Evolutionary conservation across 352 stramenopile species (phyloP).

Genomic region (Phytophthora pisi): DNA sequence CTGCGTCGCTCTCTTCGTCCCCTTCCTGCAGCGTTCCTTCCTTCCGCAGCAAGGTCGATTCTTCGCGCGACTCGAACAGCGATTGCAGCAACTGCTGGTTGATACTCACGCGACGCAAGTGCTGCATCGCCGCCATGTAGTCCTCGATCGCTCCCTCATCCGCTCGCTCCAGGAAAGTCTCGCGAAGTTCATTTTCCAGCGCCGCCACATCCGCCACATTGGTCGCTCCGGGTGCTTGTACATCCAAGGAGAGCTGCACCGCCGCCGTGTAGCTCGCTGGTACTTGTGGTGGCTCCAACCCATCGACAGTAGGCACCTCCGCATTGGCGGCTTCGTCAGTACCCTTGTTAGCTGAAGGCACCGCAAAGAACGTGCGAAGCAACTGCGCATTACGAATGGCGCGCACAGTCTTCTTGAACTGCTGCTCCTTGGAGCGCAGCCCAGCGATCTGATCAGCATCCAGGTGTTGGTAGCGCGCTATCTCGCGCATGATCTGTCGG

Average conservation of each 20-base stretch:
- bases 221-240: conserved; percentile 1
- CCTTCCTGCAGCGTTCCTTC: conserved; percentile 20
- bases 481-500: conserved; percentile 79
- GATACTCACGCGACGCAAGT: conserved; percentile 56
- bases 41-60: conserved; percentile 5
- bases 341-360: conserved; percentile 1
- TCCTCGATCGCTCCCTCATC: conserved; percentile 70
- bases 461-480: conserved; percentile 70
- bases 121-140: conserved; percentile 70
- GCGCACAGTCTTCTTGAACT: conserved; percentile 71
- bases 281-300: background rate
- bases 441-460: conserved; percentile 69
- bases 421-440: conserved; percentile 69
- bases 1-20: conserved; percentile 37
- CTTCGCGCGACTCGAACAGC: conserved; percentile 21
- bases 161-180: conserved; percentile 67
- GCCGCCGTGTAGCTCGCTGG: conserved; percentile 44
- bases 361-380: conserved; percentile 30
- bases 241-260: conserved; percentile 34
- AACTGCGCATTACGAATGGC: conserved; percentile 60
- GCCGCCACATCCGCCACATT: conserved; percentile 44
- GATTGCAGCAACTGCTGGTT: conserved; percentile 33
- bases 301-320: conserved; percentile 1
- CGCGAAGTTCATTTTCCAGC: conserved; percentile 67
- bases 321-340: conserved; percentile 9